Base-by-base conservation (phyloP, 352 stramenopile genomes). In the Globisporangium spinosum region DNA sequence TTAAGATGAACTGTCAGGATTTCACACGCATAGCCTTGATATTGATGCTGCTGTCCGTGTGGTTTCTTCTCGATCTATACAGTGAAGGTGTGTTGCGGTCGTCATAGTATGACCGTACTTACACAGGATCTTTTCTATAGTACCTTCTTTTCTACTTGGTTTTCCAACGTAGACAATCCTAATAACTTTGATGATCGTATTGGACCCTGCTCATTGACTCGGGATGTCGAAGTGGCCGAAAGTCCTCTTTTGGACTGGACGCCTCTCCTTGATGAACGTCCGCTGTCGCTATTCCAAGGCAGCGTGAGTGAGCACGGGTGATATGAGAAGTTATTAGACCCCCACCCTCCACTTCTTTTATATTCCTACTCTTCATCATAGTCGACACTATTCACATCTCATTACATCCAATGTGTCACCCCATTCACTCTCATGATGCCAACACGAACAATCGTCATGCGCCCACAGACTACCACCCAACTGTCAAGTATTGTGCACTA, bases 251-350 rank as follows among this genome's bases (percentile, higher is more conserved):
- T 68, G 69, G 59, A 58, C 38, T 35, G 70, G 47, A 29, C 22
- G 62, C 55, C 63, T 63, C 69, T 65, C 71, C 34, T 77, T 78
- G 73, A 78, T 78, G 73, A 78, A 78, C 73, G 70, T 77, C 70
- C 70, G 70, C 62, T 77, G 70, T 77, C 68, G 67, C 70, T 74
- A 76, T 78, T 78, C 67, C 66, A 78, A 78, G 73, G 73, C 70
- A 78, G 73, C 70, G 73, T 78, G 70, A 78, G 73, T 78, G 73
- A 70, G 62, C 58, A 71, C 22, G 73, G 71, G 73, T 73, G 73
- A 72, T 78, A 78, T 77, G 73, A 77, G 61, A 66, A 66, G 61
- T 66, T 66, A 66, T 66, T 66, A 27, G 56, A 15, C 40, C 25
- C 58, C 34, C 29, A 38, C 8, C 7, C 3, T 32, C 4, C 29